Conservation (phyloP, 1,284 basidiomycete species). For the Trichosporon asahii region DNA sequence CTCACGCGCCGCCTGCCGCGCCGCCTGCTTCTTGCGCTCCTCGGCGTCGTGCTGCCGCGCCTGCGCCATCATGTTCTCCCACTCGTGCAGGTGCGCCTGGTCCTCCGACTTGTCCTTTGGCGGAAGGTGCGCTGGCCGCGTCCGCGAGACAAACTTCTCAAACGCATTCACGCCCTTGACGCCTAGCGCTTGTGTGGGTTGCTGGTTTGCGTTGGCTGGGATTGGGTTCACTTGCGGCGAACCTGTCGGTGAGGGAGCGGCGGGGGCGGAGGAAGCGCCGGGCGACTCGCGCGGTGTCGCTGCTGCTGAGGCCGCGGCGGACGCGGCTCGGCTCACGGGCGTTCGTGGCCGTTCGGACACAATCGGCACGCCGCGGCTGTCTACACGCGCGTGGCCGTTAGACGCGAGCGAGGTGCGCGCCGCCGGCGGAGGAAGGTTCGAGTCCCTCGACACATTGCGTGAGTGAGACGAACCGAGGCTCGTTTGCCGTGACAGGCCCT, state of each 20-base stretch:
- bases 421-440: neutral
- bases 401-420: neutral
- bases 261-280: neutral
- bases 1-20: constrained; percentile 37
- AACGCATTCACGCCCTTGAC: constrained; percentile 42
- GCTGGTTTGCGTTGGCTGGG: constrained; percentile 1
- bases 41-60: constrained; percentile 40
- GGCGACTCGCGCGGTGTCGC: neutral
- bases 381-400: neutral
- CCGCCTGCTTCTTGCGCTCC: constrained; percentile 29
- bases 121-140: constrained; percentile 72
- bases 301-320: neutral
- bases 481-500: neutral
- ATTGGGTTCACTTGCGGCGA: neutral
- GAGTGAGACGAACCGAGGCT: neutral
- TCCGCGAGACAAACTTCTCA: constrained; percentile 53
- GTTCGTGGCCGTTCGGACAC: neutral
- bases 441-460: neutral
- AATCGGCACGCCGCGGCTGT: neutral
- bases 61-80: constrained; percentile 81
- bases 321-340: neutral
- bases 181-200: constrained; percentile 25
- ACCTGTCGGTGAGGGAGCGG: neutral
- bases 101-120: constrained; percentile 80
- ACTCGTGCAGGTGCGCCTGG: constrained; percentile 76